phyloP scores from a whole-genome alignment of 2,329 filamentous ascomycete species.

The Xylaria multiplex region DNA sequence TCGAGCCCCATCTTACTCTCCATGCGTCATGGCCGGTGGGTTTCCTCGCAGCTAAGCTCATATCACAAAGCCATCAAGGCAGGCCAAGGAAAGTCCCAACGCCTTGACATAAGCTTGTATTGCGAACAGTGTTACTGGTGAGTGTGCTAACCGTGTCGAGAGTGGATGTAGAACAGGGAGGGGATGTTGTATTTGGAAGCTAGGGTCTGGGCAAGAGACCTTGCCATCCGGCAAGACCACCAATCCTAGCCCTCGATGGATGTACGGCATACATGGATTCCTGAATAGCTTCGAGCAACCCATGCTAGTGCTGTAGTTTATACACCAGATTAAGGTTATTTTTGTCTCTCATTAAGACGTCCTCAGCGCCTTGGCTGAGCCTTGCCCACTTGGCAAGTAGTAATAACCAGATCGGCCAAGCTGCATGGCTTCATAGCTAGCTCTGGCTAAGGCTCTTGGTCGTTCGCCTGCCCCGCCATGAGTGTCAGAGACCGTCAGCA shows the following conservation, averaged over 20 bases:
- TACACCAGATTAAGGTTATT: conserved; percentile 32
- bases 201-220: conserved; percentile 32
- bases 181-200: conserved; percentile 23
- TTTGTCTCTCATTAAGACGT: conserved; percentile 19
- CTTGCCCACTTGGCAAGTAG: conserved; percentile 32
- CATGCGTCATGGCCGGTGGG: conserved; percentile 21
- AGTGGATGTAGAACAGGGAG: conserved; percentile 17
- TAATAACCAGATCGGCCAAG: conserved; percentile 37
- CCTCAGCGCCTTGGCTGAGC: conserved; percentile 14
- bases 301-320: conserved; percentile 9
- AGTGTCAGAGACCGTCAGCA: conserved; percentile 30
- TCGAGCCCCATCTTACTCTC: conserved; percentile 28
- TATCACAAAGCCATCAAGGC: conserved; percentile 5
- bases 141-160: conserved; percentile 16
- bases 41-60: conserved; percentile 30
- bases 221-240: conserved; percentile 33
- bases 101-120: conserved; percentile 32
- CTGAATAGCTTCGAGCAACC: conserved; percentile 8
- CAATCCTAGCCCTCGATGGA: conserved; percentile 22
- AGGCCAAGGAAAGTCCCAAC: conserved; percentile 26
- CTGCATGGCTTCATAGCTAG: conserved; percentile 33
- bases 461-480: conserved; percentile 18
- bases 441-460: conserved; percentile 26
- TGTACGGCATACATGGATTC: conserved; percentile 20
- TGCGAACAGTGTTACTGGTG: conserved; percentile 17